Percentiles rank a stretch among this genome's conserved stretches.
phyloP scores from a whole-genome alignment of 108 stramenopile genomes.

The Nitzschia putrida region DNA sequence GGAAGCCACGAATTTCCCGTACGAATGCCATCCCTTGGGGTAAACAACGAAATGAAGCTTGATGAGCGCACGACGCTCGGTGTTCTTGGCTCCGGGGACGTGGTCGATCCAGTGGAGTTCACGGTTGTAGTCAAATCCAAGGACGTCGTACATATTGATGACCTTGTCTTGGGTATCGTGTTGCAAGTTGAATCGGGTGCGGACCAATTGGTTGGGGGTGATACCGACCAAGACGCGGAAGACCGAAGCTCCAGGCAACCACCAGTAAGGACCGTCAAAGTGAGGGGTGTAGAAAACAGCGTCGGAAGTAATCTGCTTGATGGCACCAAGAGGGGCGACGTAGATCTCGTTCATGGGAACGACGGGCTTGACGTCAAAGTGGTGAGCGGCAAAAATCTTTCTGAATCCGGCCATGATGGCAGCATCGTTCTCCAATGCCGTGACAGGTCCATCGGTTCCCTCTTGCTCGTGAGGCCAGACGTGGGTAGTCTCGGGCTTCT shows the following conservation, averaged over 20 bases:
- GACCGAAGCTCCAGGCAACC: slow-evolving; percentile 42
- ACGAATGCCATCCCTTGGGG: slow-evolving; percentile 61
- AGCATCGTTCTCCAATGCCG: slow-evolving; percentile 47
- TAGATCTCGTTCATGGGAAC: slow-evolving; percentile 62
- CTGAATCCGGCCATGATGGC: slow-evolving; percentile 51
- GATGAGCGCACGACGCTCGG: slow-evolving; percentile 52
- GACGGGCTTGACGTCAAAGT: slow-evolving; percentile 52
- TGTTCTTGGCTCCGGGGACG: slow-evolving; percentile 46
- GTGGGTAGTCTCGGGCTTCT: slow-evolving; percentile 51
- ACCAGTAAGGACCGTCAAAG: slow-evolving; percentile 62
- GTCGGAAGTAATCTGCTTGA: slow-evolving; percentile 50
- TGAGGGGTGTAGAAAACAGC: slow-evolving; percentile 59
- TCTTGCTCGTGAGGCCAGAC: slow-evolving; percentile 59
- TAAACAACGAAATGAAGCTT: slow-evolving; percentile 60
- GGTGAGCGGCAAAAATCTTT: slow-evolving; percentile 46
- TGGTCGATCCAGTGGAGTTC: slow-evolving; percentile 68
- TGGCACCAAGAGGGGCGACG: slow-evolving; percentile 55
- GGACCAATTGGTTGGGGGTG: slow-evolving; percentile 58
- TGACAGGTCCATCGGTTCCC: slow-evolving; percentile 38
- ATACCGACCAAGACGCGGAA: slow-evolving; percentile 62
- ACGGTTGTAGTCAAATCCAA: slow-evolving; percentile 66
- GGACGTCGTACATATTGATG: slow-evolving; percentile 43
- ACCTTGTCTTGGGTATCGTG: slow-evolving; percentile 46
- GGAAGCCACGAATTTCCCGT: slow-evolving; percentile 43
- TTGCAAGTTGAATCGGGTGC: slow-evolving; percentile 58